Conservation (phyloP, 805 yeast species). For the Kockiozyma suomiensis region DNA sequence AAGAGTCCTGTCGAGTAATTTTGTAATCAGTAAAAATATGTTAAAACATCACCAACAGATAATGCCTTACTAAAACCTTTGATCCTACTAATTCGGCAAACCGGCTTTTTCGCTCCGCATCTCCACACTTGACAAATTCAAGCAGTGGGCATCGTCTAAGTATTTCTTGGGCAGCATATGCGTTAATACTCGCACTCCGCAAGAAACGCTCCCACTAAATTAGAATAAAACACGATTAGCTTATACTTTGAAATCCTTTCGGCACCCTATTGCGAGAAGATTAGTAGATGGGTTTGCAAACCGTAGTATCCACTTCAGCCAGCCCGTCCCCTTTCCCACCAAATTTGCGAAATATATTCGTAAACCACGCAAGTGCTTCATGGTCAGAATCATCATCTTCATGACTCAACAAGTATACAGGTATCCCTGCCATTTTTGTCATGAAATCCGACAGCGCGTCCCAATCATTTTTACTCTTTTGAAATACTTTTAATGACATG, state of each 20-base stretch:
- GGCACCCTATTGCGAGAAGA: too few relatives aligned
- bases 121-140: slow-evolving; percentile 4
- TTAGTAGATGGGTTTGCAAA: slow-evolving; percentile 3
- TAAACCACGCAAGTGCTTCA: slow-evolving; percentile 2
- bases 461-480: slow-evolving; percentile 11
- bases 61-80: slow-evolving; percentile 14
- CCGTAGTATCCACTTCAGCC: slow-evolving; percentile 27
- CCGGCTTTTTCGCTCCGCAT: slow-evolving; percentile 4
- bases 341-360: slow-evolving; percentile 1
- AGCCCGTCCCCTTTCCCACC: slow-evolving; percentile 23
- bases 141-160: slow-evolving; percentile 1
- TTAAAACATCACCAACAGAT: background rate
- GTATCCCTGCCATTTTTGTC: slow-evolving; percentile 2
- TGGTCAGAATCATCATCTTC: background rate
- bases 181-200: slow-evolving; percentile 14
- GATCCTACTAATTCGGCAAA: slow-evolving; percentile 13
- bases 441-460: slow-evolving; percentile 16
- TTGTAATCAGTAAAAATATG: background rate
- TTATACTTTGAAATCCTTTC: background rate
- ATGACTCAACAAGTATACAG: background rate
- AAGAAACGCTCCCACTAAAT: slow-evolving; percentile 26
- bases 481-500: background rate
- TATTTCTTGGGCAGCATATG: slow-evolving; percentile 23
- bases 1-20: too few relatives aligned
- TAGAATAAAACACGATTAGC: background rate